A percentile compares a stretch with the other conserved stretches of the same genome.
Conservation (phyloP, 2,329 filamentous ascomycete species). For the Aureobasidium sp. region DNA sequence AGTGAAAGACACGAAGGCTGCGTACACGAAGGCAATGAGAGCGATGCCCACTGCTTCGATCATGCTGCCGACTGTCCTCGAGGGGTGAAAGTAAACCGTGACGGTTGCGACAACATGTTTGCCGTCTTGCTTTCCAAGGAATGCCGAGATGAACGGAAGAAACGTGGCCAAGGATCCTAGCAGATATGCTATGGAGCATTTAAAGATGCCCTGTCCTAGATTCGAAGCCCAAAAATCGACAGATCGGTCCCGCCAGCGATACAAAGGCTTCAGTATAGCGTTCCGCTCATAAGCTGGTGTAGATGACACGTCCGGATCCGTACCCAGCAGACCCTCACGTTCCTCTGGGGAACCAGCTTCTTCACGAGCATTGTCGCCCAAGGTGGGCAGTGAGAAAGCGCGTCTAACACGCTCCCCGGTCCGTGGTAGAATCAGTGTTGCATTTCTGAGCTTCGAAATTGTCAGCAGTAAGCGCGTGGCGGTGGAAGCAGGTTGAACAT, state of each 20-base stretch:
- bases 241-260: slow-evolving; percentile 26
- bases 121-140: slow-evolving; percentile 77
- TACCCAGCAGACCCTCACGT: background rate
- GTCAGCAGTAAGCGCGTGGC: slow-evolving; percentile 1
- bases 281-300: slow-evolving; percentile 13
- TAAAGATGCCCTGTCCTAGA: slow-evolving; percentile 72
- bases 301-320: background rate
- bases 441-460: slow-evolving; percentile 28
- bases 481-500: background rate
- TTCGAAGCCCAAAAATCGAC: slow-evolving; percentile 60
- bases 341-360: slow-evolving; percentile 1
- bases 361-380: slow-evolving; percentile 12
- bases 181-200: slow-evolving; percentile 85
- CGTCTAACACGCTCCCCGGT: slow-evolving; percentile 80
- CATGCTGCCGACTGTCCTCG: slow-evolving; percentile 81
- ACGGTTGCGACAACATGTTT: slow-evolving; percentile 93
- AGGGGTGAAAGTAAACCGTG: slow-evolving; percentile 91
- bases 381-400: slow-evolving; percentile 60
- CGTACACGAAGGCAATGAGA: slow-evolving; percentile 70
- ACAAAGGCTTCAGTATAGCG: slow-evolving; percentile 29
- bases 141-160: slow-evolving; percentile 60
- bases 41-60: slow-evolving; percentile 74
- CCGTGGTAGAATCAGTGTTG: slow-evolving; percentile 76
- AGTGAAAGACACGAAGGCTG: slow-evolving; percentile 64
- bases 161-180: slow-evolving; percentile 83